A percentile compares a stretch with the other conserved stretches of the same genome.
Evolutionary conservation across 2,329 filamentous ascomycete genomes (phyloP).

Genomic region (Fusarium floridanum): DNA sequence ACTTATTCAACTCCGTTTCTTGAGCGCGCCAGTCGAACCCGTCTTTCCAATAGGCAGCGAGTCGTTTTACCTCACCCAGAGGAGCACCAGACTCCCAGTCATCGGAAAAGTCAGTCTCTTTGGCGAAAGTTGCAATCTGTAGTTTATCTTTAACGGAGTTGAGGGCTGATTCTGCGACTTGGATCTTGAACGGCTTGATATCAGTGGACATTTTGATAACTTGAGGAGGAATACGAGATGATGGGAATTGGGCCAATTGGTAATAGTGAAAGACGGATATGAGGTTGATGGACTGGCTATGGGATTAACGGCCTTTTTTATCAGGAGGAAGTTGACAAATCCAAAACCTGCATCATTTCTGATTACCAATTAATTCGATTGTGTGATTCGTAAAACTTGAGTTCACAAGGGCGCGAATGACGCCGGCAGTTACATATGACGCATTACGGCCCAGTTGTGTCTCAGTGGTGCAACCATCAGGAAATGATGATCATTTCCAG

Average conservation of each 20-base stretch:
- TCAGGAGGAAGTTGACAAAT: background rate
- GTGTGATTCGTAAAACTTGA: background rate
- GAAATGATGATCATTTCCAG: background rate
- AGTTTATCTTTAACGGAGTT: conserved; percentile 50
- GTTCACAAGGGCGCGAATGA: background rate
- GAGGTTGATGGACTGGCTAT: background rate
- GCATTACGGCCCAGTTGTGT: background rate
- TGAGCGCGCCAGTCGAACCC: conserved; percentile 73
- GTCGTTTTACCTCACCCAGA: conserved; percentile 50
- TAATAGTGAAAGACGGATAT: background rate
- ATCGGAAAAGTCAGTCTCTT: conserved; percentile 50
- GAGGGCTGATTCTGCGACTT: conserved; percentile 50
- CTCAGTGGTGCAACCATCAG: background rate
- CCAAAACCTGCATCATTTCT: background rate
- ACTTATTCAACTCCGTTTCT: conserved; percentile 69
- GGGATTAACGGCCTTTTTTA: background rate
- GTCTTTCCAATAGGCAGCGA: conserved; percentile 53
- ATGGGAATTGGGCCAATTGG: background rate
- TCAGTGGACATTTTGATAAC: conserved; percentile 35
- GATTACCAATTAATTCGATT: background rate
- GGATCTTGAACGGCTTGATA: conserved; percentile 53
- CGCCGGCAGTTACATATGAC: background rate
- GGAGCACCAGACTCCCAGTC: conserved; percentile 51
- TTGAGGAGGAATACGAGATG: no score
- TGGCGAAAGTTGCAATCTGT: conserved; percentile 46